Evolutionary conservation across 2,329 filamentous ascomycete species (phyloP).

Genomic region (Ophiostoma quercus): DNA sequence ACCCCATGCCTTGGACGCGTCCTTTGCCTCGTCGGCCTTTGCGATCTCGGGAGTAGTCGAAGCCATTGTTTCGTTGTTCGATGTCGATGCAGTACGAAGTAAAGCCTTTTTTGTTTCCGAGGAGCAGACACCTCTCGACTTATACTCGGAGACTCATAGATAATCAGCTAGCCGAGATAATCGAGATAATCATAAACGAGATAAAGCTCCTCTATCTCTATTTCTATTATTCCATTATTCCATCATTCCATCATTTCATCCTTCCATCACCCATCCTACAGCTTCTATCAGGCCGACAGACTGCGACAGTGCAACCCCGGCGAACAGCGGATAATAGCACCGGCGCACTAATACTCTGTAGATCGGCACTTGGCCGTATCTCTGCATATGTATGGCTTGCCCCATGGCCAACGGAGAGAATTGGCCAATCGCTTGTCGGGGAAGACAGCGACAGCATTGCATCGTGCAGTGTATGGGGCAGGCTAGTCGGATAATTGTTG

Average conservation of each 20-base stretch:
- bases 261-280: not conserved
- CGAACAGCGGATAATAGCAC: not conserved
- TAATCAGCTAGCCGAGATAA: not conserved
- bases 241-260: not conserved
- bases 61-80: not conserved
- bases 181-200: not conserved
- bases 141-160: not conserved
- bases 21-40: not conserved
- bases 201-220: not conserved
- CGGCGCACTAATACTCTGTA: not conserved
- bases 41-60: not conserved
- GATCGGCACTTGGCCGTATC: not conserved
- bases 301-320: not conserved
- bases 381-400: not conserved
- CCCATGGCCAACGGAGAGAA: not conserved
- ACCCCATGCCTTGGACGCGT: not conserved
- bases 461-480: not conserved
- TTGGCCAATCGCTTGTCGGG: not conserved
- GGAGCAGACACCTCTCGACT: not conserved
- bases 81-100: not conserved
- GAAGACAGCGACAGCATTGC: not conserved
- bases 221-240: not conserved
- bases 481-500: not conserved
- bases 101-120: too few relatives aligned
- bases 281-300: not conserved